A percentile compares a stretch with the other conserved stretches of the same genome.
phyloP scores from a whole-genome alignment of 2,329 filamentous ascomycete species.

The Juglanconis sp. region DNA sequence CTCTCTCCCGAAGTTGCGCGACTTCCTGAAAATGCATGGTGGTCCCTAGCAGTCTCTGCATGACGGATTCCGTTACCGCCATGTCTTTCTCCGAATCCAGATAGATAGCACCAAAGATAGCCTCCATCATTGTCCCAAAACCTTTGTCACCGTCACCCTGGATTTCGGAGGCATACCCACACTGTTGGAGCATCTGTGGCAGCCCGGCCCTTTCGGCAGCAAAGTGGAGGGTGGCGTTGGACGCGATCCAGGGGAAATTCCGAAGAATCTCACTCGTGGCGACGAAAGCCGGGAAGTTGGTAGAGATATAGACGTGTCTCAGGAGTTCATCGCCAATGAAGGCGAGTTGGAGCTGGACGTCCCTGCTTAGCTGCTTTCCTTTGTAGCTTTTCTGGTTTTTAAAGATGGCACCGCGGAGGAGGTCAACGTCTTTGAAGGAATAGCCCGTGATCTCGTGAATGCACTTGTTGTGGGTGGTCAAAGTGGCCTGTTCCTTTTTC shows the following conservation, averaged over 20 bases:
- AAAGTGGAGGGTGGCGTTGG: neutral
- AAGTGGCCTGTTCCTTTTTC: too few species aligned
- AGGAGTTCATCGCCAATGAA: neutral
- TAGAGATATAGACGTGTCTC: neutral
- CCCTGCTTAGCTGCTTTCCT: neutral
- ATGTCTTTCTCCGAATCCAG: neutral
- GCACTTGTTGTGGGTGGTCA: neutral
- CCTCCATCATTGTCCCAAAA: neutral
- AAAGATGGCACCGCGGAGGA: neutral
- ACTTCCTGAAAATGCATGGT: conserved; percentile 21
- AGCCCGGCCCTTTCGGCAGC: neutral
- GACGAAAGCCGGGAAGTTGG: neutral
- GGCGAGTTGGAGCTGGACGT: neutral
- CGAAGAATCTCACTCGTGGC: neutral
- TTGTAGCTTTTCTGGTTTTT: neutral
- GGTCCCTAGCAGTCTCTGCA: neutral
- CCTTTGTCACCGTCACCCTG: neutral
- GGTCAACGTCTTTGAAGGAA: neutral
- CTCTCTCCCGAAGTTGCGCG: too few species aligned
- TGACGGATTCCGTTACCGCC: neutral
- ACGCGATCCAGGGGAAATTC: neutral
- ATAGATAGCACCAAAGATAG: neutral
- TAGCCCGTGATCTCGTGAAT: neutral
- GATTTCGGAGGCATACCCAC: neutral
- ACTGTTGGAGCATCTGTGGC: neutral